Evolutionary conservation across 2,329 filamentous ascomycete species (phyloP), one percentile per base, ranked within the genome.

Genomic region (Calonectria pauciramosa): DNA sequence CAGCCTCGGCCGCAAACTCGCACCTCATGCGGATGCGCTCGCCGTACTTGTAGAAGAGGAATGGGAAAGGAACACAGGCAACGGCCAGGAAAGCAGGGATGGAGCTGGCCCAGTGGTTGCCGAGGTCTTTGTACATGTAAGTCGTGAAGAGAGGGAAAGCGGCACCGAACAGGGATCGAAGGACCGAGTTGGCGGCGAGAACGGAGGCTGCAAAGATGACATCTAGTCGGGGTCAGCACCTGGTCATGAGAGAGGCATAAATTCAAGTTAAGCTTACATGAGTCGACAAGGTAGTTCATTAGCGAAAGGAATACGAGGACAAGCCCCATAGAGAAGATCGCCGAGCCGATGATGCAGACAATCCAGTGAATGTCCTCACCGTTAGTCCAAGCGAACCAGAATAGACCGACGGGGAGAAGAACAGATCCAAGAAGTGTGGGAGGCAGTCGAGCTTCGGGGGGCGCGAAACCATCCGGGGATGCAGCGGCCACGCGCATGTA

Each of bases 181-280:
- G 86, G 32, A 96, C 91, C 2, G 92, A 89, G 83, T 93, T 95
- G 63, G 93, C 94, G 3, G 94, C 94, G 11, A 96, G 87, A 0
- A 93, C 94, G 0, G 92, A 94, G 0, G 94, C 94, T 0, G 95
- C 94, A 76, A 93, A 96, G 79, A 96, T 93, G 67, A 93, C 93
- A 83, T 95, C 83, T 85, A 60, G 49, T n/a, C 13, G n/a, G 10
- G 9, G 67, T 83, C 76, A 81, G 79, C 36, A 20, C 34, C 30
- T 23, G 36, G 32, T 26, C 54, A 18, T 16, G 44, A 13, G 47
- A 20, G 13, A 9, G 13, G 4, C 26, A 3, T 13, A 8, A 9
- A 41, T 30, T 23, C 60, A 20, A 32, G 20, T 11, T 34, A n/a
- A 56, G 79, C 83, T 82, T 74, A 84, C 84, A 92, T 8, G 91